Base-by-base conservation (phyloP, 768 basidiomycete genomes). In the Naganishia randhawae region DNA sequence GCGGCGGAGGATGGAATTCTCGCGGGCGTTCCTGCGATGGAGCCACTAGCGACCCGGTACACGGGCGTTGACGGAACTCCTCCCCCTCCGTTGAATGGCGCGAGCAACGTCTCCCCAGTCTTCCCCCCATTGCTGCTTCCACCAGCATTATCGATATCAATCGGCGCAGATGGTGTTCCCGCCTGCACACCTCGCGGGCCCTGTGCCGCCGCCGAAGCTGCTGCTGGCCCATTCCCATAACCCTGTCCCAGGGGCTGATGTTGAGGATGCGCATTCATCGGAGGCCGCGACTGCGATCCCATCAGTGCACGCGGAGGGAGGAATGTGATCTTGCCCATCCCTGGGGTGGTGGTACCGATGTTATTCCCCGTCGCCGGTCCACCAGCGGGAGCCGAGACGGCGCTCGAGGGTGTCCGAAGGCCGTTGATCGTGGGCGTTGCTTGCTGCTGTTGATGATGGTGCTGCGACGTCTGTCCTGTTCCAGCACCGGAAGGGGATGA, bases 31-130 rank as follows among this genome's bases (percentile, higher is more conserved):
- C 54, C 54, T 1, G 54, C 33, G 9, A 32, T 35, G 17, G 54
- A 55, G 33, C 32, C 31, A 22, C 31, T 33, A 22, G 31, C 29
- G 54, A 55, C 54, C 7, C 54, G 1, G 31, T 55, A 55, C n/a
- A 55, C 33, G 32, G 54, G 54, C 32, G 54, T 55, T 14, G 54
- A 55, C 14, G 54, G 54, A 6, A 55, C 33, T 11, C 35, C 19
- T 22, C 35, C 32, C 17, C 10, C 17, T 16, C 51, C 29, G n/a
- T 19, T 19, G 14, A 31, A 53, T 3, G 51, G 27, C 13, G 32
- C 29, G 25, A 53, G 51, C 51, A 33, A 14, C 27, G 5, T 53
- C 14, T n/a, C 48, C 19, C 32, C 51, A 25, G 5, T 25, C 50
- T 25, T n/a, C 3, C 45, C 45, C 6, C 45, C 45, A 17, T 3